Conservation (phyloP, 2,329 filamentous ascomycete species). For the Bertia moriformis region DNA sequence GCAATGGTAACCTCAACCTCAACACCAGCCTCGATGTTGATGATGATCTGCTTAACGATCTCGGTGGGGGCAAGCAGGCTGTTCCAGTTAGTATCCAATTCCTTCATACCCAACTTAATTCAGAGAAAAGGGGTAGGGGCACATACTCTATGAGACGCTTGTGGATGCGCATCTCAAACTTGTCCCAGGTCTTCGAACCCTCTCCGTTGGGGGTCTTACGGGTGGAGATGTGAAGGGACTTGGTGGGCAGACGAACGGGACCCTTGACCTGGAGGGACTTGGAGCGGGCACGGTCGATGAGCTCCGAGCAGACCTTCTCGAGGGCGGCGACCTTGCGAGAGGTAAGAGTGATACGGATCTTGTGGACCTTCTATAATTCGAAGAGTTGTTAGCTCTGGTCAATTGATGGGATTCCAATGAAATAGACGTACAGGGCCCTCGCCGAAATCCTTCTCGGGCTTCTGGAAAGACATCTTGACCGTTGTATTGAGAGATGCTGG, state of each 20-base stretch:
- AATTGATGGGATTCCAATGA: background rate
- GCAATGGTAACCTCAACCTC: constrained; percentile 54
- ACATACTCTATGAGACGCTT: constrained; percentile 60
- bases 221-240: constrained; percentile 91
- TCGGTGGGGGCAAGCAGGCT: constrained; percentile 64
- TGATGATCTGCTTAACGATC: constrained; percentile 56
- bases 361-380: constrained; percentile 65
- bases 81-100: constrained; percentile 5
- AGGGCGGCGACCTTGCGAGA: constrained; percentile 86
- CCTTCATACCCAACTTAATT: background rate
- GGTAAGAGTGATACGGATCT: constrained; percentile 96
- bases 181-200: constrained; percentile 71
- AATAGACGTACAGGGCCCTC: constrained; percentile 60
- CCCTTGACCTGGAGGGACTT: constrained; percentile 99
- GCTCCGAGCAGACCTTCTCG: constrained; percentile 96
- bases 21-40: constrained; percentile 53
- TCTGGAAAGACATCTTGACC: constrained; percentile 79
- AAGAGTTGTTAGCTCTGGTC: background rate
- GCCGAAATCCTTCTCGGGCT: constrained; percentile 84
- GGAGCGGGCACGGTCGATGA: constrained; percentile 94
- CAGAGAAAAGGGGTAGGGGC: background rate
- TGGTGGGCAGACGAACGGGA: constrained; percentile 92
- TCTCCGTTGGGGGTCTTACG: constrained; percentile 84
- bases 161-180: constrained; percentile 67
- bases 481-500: constrained; percentile 7